Conservation (phyloP, 176 grass and related monocot genomes). For the Urochloa ruziziensis region DNA sequence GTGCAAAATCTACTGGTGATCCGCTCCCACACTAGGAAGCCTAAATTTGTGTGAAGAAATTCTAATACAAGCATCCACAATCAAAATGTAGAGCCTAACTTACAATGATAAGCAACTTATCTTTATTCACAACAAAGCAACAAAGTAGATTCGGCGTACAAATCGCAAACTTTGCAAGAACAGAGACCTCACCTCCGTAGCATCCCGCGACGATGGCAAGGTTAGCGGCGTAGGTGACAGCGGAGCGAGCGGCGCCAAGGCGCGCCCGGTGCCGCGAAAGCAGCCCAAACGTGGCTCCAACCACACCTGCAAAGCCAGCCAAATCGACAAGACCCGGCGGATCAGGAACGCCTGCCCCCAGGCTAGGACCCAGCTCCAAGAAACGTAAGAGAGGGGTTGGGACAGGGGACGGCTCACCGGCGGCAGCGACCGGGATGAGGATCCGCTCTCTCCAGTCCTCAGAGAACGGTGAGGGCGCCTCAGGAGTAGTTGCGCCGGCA, state of each 20-base stretch:
- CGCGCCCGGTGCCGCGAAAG: slow-evolving; percentile 57
- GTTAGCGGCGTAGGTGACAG: slow-evolving; percentile 61
- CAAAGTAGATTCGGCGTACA: background rate
- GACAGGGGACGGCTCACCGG: slow-evolving; percentile 30
- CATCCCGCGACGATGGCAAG: slow-evolving; percentile 60
- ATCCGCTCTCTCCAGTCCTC: slow-evolving; percentile 70
- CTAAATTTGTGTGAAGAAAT: background rate
- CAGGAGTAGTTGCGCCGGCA: slow-evolving; percentile 6
- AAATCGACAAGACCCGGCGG: slow-evolving; percentile 16
- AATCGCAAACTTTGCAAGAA: background rate
- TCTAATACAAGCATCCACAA: background rate
- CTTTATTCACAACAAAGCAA: background rate
- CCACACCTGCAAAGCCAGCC: slow-evolving; percentile 36
- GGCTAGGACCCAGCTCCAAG: background rate
- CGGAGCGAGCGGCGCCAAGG: slow-evolving; percentile 39
- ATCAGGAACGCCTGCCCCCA: slow-evolving; percentile 13
- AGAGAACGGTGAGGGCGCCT: slow-evolving; percentile 5
- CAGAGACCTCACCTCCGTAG: slow-evolving; percentile 67
- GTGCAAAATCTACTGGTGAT: background rate
- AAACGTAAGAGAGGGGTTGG: background rate
- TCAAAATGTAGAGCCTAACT: background rate
- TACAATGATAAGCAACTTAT: background rate
- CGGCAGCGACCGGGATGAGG: slow-evolving; percentile 43
- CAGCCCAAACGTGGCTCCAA: slow-evolving; percentile 62
- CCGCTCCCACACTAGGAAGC: background rate